Evolutionary conservation across 2,329 filamentous ascomycete species (phyloP).

Genomic region (Tolypocladium nubicola): DNA sequence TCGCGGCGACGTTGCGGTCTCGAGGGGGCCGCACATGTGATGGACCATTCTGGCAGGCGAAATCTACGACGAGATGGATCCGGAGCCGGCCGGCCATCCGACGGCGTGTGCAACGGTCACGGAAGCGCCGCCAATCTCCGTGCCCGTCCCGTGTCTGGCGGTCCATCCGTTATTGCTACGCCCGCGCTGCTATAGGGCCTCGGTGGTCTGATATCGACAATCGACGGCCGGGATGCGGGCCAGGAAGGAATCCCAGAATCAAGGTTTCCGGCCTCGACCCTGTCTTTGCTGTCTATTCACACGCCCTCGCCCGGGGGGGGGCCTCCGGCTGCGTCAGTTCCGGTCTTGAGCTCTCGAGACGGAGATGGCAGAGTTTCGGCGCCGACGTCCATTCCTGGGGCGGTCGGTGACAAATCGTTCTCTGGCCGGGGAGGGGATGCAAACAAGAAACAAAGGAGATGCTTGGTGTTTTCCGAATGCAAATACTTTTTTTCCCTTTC

Average conservation of each 20-base stretch:
- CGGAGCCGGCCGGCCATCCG: not conserved
- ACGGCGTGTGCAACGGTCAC: not conserved
- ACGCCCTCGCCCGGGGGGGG: not conserved
- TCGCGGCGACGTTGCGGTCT: not conserved
- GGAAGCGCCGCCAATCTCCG: not conserved
- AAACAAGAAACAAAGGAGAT: not conserved
- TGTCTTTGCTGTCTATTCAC: not conserved
- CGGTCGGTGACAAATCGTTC: not conserved
- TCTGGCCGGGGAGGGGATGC: not conserved
- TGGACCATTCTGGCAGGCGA: not conserved
- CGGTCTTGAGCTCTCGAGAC: not conserved
- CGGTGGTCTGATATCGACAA: not conserved
- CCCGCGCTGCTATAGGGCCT: not conserved
- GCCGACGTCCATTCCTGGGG: not conserved
- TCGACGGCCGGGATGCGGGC: not conserved
- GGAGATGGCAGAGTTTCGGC: not conserved
- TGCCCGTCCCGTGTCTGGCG: not conserved
- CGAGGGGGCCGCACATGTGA: not conserved
- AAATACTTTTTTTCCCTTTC: not conserved
- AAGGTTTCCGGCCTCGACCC: not conserved
- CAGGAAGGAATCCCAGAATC: not conserved
- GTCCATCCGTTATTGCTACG: no score
- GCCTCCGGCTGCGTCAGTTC: not conserved
- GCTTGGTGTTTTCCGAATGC: not conserved
- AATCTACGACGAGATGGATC: not conserved